phyloP scores from a whole-genome alignment of 2,329 filamentous ascomycete species.

The Fusarium drepaniforme region DNA sequence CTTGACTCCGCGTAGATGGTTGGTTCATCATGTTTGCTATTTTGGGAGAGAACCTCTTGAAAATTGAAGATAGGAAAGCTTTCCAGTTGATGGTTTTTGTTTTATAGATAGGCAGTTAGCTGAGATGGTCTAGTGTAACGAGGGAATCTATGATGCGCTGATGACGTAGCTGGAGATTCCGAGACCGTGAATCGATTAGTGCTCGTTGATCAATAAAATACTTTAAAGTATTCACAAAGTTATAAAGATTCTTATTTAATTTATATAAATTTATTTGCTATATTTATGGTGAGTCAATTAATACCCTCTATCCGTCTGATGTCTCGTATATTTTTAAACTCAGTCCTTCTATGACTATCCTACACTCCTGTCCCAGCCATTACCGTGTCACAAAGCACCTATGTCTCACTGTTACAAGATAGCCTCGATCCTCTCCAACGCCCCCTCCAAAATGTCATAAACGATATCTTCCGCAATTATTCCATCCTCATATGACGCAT shows the following conservation, averaged over 20 bases:
- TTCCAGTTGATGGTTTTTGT: neutral
- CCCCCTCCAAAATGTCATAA: constrained; percentile 5
- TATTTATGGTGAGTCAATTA: too few species aligned
- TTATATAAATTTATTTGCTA: too few species aligned
- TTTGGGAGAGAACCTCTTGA: neutral
- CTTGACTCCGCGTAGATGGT: constrained; percentile 10
- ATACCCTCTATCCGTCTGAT: too few species aligned
- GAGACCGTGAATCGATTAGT: neutral
- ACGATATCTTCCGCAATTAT: constrained; percentile 9
- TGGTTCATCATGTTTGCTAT: constrained; percentile 24
- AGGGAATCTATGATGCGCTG: neutral
- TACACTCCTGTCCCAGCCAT: neutral
- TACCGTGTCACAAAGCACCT: neutral
- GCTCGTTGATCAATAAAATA: neutral
- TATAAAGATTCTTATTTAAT: too few species aligned
- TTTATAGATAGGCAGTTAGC: too few species aligned
- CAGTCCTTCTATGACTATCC: neutral
- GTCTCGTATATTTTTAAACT: neutral
- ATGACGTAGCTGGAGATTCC: neutral
- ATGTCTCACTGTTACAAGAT: neutral
- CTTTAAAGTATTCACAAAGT: too few species aligned
- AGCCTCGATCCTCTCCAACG: constrained; percentile 10
- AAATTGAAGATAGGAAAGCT: neutral
- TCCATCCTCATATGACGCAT: constrained; percentile 25
- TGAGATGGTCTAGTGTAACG: neutral